Base-by-base conservation (phyloP, 768 basidiomycete genomes). In the Brasilioporus rufonigricans region DNA sequence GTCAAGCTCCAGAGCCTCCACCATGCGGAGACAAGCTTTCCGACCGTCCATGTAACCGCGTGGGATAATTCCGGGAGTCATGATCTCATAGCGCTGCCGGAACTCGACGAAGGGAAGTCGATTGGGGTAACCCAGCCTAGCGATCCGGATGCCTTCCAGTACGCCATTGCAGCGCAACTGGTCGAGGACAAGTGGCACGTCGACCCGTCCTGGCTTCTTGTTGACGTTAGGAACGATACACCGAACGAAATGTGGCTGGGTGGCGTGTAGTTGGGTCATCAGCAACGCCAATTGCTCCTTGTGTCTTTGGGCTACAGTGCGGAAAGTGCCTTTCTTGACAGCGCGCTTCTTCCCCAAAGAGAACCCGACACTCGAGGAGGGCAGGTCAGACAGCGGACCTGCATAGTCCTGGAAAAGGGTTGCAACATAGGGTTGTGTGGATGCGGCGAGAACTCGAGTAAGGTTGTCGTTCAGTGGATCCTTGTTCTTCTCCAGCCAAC, bases 401-500 rank as follows among this genome's bases (percentile, higher is more conserved):
- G 74, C 74, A 66, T 84, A 93, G 56, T 98, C 96, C 8, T 86
- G 77, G 70, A 98, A 99, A 21, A 99, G 81, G 12, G 77, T 71
- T 1, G 91, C 84, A 36, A 98, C 82, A 65, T 91, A 93, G 36
- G 82, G 80, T 65, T 97, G 90, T 2, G 85, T 78, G 5, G 96
- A 95, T 10, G 82, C 78, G 1, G 91, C 86, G 3, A 98, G 79
- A 35, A 98, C 86, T 21, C 92, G 85, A 1, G 93, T 91, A 49
- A 98, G 80, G 68, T 97, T 94, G 70, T 98, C 95, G 67, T 98
- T 98, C 54, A 99, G 76, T 0, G 97, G 97, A 64, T 99, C 97
- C 74, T 97, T 97, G 80, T 99, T 99, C 85, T 98, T 99, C 76
- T 96, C 95, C 61, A 99, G 76, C 97, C 97, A 99, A 16, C 94